A percentile compares a stretch with the other conserved stretches of the same genome.
These are phyloP conservation scores for Cladosporium sphaerospermum DNA, from an alignment of 2,329 filamentous ascomycete genomes.

Conservation along the genomic window DNA sequence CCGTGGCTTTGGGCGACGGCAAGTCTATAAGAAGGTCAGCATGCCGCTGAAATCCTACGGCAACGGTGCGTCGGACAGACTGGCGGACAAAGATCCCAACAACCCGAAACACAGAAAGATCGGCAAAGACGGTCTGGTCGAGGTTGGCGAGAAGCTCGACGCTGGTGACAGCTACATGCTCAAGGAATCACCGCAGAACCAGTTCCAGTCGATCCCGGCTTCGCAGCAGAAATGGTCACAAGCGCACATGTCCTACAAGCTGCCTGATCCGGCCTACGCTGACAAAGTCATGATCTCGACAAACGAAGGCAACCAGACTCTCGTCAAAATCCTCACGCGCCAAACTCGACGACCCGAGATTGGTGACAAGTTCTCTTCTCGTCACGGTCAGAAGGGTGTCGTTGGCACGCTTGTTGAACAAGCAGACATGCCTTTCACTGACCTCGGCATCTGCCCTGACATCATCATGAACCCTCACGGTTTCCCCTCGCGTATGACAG, in stretches of 20 bases:
- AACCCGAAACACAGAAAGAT: constrained; percentile 59
- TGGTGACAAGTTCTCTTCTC: constrained; percentile 97
- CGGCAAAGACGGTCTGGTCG: constrained; percentile 80
- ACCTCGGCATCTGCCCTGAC: constrained; percentile 84
- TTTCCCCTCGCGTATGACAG: constrained; percentile 99
- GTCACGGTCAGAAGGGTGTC: constrained; percentile 96
- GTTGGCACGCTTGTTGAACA: constrained; percentile 95
- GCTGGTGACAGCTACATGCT: constrained; percentile 82
- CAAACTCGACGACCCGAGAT: constrained; percentile 92
- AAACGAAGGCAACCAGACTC: constrained; percentile 75
- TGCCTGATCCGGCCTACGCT: constrained; percentile 60
- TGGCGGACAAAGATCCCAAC: constrained; percentile 53
- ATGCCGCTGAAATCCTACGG: constrained; percentile 83
- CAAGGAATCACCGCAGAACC: constrained; percentile 78
- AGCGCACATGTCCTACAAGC: constrained; percentile 56
- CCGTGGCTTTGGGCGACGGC: constrained; percentile 89
- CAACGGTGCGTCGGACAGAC: constrained; percentile 61
- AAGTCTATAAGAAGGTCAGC: constrained; percentile 94
- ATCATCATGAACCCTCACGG: constrained; percentile 99
- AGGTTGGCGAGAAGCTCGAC: constrained; percentile 73
- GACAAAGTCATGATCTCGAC: constrained; percentile 94
- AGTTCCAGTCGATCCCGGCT: constrained; percentile 45
- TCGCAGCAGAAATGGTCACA: constrained; percentile 26
- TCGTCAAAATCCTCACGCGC: constrained; percentile 93
- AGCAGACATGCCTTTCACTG: constrained; percentile 93